A percentile compares a stretch with the other conserved stretches of the same genome.
Evolutionary conservation across 2,329 filamentous ascomycete species (phyloP).

Genomic region (Furcasterigmium furcatum): DNA sequence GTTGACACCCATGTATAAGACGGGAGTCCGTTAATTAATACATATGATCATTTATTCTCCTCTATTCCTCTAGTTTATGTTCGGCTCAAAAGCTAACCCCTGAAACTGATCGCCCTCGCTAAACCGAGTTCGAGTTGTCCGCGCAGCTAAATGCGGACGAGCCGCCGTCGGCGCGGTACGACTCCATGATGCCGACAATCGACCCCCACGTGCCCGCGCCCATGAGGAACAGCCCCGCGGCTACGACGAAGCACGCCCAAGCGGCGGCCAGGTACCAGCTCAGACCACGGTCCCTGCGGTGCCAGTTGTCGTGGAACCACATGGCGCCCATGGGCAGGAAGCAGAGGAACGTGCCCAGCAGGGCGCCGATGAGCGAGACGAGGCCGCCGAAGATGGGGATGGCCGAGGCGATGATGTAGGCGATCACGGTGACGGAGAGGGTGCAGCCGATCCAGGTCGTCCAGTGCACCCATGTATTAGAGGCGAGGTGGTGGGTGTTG

Average conservation of each 20-base stretch:
- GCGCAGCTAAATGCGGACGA: constrained; percentile 37
- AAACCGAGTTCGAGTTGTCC: constrained; percentile 33
- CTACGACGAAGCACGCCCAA: constrained; percentile 26
- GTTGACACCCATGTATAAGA: too few species aligned
- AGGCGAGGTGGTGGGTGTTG: constrained; percentile 22
- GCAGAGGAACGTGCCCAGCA: constrained; percentile 22
- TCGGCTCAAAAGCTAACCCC: too few species aligned
- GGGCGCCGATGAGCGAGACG: constrained; percentile 20
- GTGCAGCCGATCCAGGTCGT: constrained; percentile 24
- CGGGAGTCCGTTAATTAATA: too few species aligned
- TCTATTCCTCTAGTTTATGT: too few species aligned
- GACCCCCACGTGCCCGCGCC: constrained; percentile 41
- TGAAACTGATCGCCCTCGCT: too few species aligned
- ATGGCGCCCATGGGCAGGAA: constrained; percentile 27
- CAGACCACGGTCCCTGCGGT: constrained; percentile 10
- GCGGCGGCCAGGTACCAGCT: constrained; percentile 14
- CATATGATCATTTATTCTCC: too few species aligned
- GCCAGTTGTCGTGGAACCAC: constrained; percentile 41
- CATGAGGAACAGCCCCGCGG: constrained; percentile 35
- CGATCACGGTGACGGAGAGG: constrained; percentile 3
- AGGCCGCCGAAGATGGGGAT: constrained; percentile 20
- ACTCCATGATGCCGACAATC: constrained; percentile 31
- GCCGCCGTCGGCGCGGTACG: constrained; percentile 28
- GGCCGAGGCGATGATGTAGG: constrained; percentile 1
- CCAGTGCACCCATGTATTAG: constrained; percentile 24